Evolutionary conservation across 306 rosid genomes (phyloP).

Genomic region (Ceratonia siliqua): DNA sequence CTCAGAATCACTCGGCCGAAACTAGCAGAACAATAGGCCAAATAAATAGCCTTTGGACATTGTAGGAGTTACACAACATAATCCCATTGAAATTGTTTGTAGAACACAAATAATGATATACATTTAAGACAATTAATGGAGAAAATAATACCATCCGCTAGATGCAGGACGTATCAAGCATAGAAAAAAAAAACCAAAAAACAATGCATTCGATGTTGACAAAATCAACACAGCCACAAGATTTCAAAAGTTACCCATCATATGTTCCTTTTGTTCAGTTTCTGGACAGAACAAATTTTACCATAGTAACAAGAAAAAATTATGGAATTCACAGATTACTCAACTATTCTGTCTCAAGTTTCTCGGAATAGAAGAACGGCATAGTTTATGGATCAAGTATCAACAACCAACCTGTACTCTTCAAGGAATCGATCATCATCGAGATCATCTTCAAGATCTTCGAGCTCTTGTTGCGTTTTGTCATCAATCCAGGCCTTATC

Average conservation of each 20-base stretch:
- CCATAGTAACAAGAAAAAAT: neutral
- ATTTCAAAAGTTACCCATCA: neutral
- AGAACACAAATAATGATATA: neutral
- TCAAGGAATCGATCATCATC: constrained; percentile 86
- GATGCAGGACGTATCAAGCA: neutral
- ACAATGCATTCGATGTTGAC: neutral
- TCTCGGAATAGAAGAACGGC: neutral
- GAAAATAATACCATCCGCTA: neutral
- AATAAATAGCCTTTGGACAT: neutral
- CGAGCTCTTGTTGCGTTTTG: constrained; percentile 75
- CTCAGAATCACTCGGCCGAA: neutral
- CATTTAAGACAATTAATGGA: neutral
- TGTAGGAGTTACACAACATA: neutral
- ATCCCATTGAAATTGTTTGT: neutral
- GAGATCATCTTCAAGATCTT: constrained; percentile 83
- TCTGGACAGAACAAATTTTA: neutral
- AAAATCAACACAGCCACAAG: neutral
- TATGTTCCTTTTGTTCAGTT: neutral
- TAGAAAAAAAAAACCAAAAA: neutral
- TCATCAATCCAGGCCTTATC: constrained; percentile 80
- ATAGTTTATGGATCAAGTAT: neutral
- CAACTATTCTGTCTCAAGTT: neutral
- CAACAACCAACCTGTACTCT: constrained; percentile 63
- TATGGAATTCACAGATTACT: neutral
- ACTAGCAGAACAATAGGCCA: neutral